Conservation (phyloP, 331 rosid species). For the Rosa hybrid region DNA sequence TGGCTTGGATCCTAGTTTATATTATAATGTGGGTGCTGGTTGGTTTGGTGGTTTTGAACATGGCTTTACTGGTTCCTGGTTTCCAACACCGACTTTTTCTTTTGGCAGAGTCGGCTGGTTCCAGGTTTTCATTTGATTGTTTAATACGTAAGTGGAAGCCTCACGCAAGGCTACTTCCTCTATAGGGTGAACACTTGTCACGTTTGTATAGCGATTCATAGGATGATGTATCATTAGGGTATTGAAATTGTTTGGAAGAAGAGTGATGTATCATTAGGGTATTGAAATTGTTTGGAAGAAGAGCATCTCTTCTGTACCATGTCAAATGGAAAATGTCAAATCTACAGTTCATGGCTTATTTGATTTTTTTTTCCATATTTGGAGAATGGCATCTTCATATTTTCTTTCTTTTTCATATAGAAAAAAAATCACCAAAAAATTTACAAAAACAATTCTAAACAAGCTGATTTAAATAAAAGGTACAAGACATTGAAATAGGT, state of each 20-base stretch:
- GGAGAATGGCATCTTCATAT: not conserved
- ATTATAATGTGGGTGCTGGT: not conserved
- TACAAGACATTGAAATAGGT: too few species aligned
- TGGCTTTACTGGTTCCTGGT: slow-evolving; percentile 4
- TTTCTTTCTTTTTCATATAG: too few species aligned
- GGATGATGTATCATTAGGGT: not conserved
- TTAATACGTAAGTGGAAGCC: not conserved
- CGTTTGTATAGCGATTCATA: not conserved
- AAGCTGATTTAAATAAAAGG: too few species aligned
- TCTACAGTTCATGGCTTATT: not conserved
- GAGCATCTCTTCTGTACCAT: not conserved
- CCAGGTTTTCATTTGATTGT: not conserved
- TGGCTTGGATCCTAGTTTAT: not conserved
- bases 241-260: not conserved
- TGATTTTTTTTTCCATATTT: too few species aligned
- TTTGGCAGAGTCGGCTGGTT: not conserved
- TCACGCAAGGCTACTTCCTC: not conserved
- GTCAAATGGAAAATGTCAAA: not conserved
- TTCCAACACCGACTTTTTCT: not conserved
- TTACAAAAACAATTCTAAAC: too few species aligned
- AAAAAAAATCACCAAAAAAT: too few species aligned
- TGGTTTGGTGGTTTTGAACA: slow-evolving; percentile 4
- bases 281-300: not conserved
- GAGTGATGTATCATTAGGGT: not conserved
- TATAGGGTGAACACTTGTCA: not conserved